phyloP scores from a whole-genome alignment of 306 rosid genomes.

The Pyrus bretschneideri region DNA sequence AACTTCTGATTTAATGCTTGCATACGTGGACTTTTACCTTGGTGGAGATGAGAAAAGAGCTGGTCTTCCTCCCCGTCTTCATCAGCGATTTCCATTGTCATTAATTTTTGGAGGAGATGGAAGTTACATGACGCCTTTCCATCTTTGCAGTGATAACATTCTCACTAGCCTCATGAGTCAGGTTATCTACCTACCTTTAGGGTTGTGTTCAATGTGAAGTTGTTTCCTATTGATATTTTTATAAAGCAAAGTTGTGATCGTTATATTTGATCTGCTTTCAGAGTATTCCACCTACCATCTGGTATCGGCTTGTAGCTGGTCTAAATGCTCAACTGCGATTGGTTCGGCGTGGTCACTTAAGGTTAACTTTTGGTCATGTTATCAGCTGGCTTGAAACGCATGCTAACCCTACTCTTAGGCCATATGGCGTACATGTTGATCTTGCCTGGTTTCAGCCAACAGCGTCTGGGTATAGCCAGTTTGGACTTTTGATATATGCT shows the following conservation, averaged over 20 bases:
- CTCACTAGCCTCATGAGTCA: slow-evolving; percentile 88
- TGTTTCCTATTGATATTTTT: not conserved
- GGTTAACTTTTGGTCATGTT: slow-evolving; percentile 53
- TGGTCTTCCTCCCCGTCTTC: slow-evolving; percentile 74
- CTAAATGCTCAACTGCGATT: slow-evolving; percentile 85
- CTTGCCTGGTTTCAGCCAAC: slow-evolving; percentile 94
- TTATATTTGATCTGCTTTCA: slow-evolving; percentile 23
- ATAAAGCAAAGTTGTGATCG: slow-evolving; percentile 13
- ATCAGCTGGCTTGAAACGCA: slow-evolving; percentile 69
- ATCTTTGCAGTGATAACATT: slow-evolving; percentile 71
- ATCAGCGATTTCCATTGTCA: slow-evolving; percentile 80
- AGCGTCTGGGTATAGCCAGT: slow-evolving; percentile 81
- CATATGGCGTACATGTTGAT: slow-evolving; percentile 54
- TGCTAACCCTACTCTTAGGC: slow-evolving; percentile 55
- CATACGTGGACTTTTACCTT: slow-evolving; percentile 83
- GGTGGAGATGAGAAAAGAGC: slow-evolving; percentile 95
- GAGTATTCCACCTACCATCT: slow-evolving; percentile 84
- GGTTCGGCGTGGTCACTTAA: slow-evolving; percentile 67
- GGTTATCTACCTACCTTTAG: slow-evolving; percentile 38
- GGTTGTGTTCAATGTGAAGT: slow-evolving; percentile 12
- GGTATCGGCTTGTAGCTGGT: slow-evolving; percentile 98
- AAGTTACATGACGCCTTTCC: slow-evolving; percentile 88
- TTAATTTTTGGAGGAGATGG: slow-evolving; percentile 91
- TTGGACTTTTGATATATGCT: slow-evolving; percentile 62
- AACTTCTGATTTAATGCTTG: slow-evolving; percentile 85